Evolutionary conservation across 2,329 filamentous ascomycete genomes (phyloP).

Genomic region (Fusarium hainanense): DNA sequence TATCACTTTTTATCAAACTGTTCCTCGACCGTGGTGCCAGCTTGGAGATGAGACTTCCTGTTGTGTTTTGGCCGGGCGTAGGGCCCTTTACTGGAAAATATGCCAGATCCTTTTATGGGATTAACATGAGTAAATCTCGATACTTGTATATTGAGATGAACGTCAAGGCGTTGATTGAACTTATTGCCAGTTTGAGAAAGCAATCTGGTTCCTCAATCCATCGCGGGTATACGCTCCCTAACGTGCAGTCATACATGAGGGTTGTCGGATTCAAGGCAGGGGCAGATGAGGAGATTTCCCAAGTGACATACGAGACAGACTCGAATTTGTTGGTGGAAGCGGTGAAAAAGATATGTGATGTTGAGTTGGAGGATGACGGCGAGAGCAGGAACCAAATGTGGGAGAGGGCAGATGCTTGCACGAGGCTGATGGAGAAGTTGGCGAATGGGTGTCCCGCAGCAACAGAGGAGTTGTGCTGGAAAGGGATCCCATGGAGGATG

Average conservation of each 20-base stretch:
- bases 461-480: background rate
- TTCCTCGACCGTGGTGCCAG: background rate
- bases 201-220: background rate
- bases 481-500: background rate
- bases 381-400: background rate
- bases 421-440: background rate
- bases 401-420: background rate
- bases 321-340: background rate
- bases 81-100: background rate
- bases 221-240: background rate
- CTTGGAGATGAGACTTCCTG: background rate
- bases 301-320: background rate
- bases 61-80: background rate
- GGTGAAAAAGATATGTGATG: background rate
- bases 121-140: background rate
- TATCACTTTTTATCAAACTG: background rate
- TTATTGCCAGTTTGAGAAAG: background rate
- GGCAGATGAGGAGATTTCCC: background rate
- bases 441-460: background rate
- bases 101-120: background rate
- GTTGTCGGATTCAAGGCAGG: background rate
- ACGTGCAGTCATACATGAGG: background rate
- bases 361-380: background rate
- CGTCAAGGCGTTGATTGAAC: background rate
- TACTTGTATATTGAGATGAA: background rate